A percentile compares a stretch with the other conserved stretches of the same genome.
Conservation (phyloP, 371 early-diverging fungal genomes). For the Nematocida sp. region DNA sequence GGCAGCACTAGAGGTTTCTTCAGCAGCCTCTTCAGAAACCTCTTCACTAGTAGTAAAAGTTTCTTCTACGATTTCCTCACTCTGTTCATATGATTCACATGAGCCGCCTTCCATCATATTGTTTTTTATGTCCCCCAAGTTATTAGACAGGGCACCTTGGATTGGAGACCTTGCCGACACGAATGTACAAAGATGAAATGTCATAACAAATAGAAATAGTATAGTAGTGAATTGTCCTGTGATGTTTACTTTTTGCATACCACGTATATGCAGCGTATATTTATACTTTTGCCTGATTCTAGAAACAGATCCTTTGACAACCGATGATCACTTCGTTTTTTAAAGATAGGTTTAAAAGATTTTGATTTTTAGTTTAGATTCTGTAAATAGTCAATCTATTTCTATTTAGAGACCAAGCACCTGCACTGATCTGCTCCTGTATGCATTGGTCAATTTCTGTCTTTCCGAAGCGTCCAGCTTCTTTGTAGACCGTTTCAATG, state of each 20-base stretch:
- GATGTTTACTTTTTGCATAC: no score
- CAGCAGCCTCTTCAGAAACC: no score
- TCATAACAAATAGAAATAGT: not conserved
- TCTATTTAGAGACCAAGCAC: conserved; percentile 58
- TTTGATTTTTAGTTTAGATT: not conserved
- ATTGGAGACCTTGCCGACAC: no score
- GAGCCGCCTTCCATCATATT: no score
- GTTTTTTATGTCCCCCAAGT: no score
- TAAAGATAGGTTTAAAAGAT: no score
- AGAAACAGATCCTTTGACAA: not conserved
- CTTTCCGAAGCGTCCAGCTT: conserved; percentile 39
- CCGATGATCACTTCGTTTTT: not conserved
- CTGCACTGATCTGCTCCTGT: conserved; percentile 42
- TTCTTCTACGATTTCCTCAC: no score
- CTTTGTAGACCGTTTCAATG: conserved; percentile 43
- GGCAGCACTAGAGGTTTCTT: no score
- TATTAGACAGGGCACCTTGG: no score
- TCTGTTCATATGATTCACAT: no score
- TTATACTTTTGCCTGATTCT: not conserved
- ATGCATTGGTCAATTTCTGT: conserved; percentile 61
- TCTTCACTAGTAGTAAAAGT: no score
- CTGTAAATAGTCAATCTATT: conserved; percentile 61
- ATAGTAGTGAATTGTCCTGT: not conserved
- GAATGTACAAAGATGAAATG: conserved; percentile 9
- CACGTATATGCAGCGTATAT: no score